Evolutionary conservation across 805 yeast species (phyloP), one percentile per base, ranked within the genome.

Genomic region (Metahyphopichia silvanorum): DNA sequence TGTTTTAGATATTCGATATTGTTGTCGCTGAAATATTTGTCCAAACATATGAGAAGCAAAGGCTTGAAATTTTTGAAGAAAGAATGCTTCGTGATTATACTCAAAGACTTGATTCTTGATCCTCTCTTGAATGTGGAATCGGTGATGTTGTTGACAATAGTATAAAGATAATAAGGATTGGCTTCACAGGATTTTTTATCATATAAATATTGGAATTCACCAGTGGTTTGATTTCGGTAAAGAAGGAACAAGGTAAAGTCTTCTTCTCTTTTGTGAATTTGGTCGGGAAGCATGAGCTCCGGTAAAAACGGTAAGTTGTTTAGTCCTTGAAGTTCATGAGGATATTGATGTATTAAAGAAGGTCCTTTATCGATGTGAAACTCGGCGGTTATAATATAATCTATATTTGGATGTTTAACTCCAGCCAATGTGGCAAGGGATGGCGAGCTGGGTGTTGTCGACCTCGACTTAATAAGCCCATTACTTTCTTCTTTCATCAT

Each of bases 291-390:
- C 76, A 80, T 71, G 24, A 79, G 47, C 45, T 74, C 82, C 2
- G 82, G 75, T 29, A 74, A 44, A 31, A 60, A 55, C 23, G 51
- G 45, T 27, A 67, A 46, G 31, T 49, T 73, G 57, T 38, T 33
- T 21, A 53, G 35, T 14, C 69, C 73, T 1, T 68, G 67, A 5
- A 61, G 40, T 14, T 44, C 38, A 14, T 33, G 23, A 2, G 62
- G 62, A 33, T 66, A 31, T 55, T 81, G 88, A 42, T 74, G 73
- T 32, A 65, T 64, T 20, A 87, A 57, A 4, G 74, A 63, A 0
- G 93, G 81, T 0, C 96, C 96, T 34, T 76, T 66, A 46, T 76
- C 81, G 41, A 81, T 77, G 52, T 87, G 93, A 53, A 87, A 88
- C 57, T 84, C 89, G 1, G 91, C 84, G 5, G 87, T 70, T 20